Base-by-base conservation (phyloP, 371 early-diverging fungal species). In the Syncephalis plumigaleata region DNA sequence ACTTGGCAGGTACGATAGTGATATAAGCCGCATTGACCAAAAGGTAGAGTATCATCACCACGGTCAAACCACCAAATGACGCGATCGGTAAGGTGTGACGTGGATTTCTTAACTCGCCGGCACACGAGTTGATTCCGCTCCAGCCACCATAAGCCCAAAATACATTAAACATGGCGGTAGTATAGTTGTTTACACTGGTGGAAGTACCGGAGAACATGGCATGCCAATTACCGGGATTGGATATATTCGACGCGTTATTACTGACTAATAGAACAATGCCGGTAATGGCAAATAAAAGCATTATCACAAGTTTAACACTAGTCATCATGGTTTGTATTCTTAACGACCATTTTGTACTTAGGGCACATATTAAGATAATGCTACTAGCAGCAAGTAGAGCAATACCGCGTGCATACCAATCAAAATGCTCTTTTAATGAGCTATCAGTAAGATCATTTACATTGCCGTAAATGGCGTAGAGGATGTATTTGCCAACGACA, bases 1-100 rank as follows among this genome's bases (percentile, higher is more conserved):
- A 51, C 1, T 54, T 55, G 31, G 46, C 45, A 2, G 65, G 58
- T n/a, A 65, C 56, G 3, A 58, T 63, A 26, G 58, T 47, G 38
- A 62, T 57, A 46, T 65, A 65, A 3, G 63, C 59, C 40, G 59
- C 27, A 9, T 62, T 66, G 21, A 54, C 62, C 5, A 65, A 39
- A 25, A 62, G 38, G 46, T 60, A 65, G 2, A 61, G 47, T 2
- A 44, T 39, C 5, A 56, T 55, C 16, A 53, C 44, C 11, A 58
- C 31, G 9, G 54, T 43, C 3, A 65, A 39, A 9, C 50, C 57
- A 18, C 53, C 47, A 18, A 58, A 27, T 1, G 57, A 50, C 16
- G 63, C 52, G 11, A 55, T 51, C 31, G 49, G 47, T 46, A 65
- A 26, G 53, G 56, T 46, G 55, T 52, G 24, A 60, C 50, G 16